Conservation (phyloP, 1,139 yeast species). For the Kodamaea ohmeri region DNA sequence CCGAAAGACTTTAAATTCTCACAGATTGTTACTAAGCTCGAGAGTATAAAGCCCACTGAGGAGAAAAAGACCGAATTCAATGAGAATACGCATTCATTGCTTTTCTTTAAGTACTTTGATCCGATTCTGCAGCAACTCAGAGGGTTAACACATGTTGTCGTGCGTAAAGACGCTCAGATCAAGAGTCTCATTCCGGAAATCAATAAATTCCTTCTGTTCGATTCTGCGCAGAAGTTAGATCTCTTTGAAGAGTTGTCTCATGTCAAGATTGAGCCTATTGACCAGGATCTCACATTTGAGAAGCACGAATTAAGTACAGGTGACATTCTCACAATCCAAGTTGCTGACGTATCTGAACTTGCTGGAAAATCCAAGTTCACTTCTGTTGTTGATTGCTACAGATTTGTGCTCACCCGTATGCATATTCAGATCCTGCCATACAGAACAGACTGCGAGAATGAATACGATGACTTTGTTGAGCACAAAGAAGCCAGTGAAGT, state of each 20-base stretch:
- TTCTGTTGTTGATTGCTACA: conserved; percentile 54
- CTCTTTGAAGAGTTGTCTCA: conserved; percentile 74
- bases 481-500: conserved; percentile 16
- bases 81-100: conserved; percentile 39
- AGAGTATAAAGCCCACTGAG: conserved; percentile 9
- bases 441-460: conserved; percentile 42
- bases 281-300: conserved; percentile 47
- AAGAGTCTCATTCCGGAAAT: conserved; percentile 44
- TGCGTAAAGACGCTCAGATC: conserved; percentile 49
- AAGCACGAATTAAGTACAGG: conserved; percentile 73
- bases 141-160: conserved; percentile 65
- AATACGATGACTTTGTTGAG: conserved; percentile 45
- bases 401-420: conserved; percentile 63
- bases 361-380: conserved; percentile 21
- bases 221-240: conserved; percentile 36
- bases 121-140: conserved; percentile 47
- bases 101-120: conserved; percentile 75
- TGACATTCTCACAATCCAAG: conserved; percentile 69
- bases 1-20: conserved; percentile 29
- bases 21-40: conserved; percentile 20
- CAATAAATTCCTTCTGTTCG: conserved; percentile 45
- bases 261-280: conserved; percentile 52
- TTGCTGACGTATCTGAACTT: conserved; percentile 21
- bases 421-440: conserved; percentile 56
- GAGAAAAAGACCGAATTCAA: conserved; percentile 19